Evolutionary conservation across 1,284 basidiomycete species (phyloP).

Genomic region (Singerocomus rubriflavus): DNA sequence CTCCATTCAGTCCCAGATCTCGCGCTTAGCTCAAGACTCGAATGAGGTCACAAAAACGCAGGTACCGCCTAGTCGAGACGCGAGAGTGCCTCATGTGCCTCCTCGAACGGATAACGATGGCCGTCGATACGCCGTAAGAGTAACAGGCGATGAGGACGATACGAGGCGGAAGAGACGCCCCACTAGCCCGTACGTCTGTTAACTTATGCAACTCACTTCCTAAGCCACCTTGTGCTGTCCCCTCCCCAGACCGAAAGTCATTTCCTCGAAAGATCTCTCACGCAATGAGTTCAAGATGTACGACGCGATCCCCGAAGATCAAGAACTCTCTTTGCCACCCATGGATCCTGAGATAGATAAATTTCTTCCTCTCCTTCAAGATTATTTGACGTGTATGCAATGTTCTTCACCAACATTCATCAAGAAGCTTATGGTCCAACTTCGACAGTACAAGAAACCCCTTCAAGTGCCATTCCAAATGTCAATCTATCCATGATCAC

Average conservation of each 20-base stretch:
- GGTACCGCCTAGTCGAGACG: slow-evolving; percentile 15
- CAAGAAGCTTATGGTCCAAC: slow-evolving; percentile 3
- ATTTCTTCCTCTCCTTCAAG: slow-evolving; percentile 66
- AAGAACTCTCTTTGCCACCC: slow-evolving; percentile 31
- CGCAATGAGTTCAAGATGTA: slow-evolving; percentile 59
- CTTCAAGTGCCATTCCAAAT: neutral
- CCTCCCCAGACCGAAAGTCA: slow-evolving; percentile 49
- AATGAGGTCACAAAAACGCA: slow-evolving; percentile 16
- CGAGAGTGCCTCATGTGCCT: slow-evolving; percentile 17
- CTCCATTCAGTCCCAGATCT: slow-evolving; percentile 46
- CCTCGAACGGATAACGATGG: slow-evolving; percentile 20
- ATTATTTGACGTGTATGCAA: slow-evolving; percentile 61
- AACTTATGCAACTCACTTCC: neutral
- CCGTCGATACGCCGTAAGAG: slow-evolving; percentile 26
- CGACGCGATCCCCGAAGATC: slow-evolving; percentile 57
- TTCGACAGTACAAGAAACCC: slow-evolving; percentile 25
- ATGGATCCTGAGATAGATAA: slow-evolving; percentile 67
- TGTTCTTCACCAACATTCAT: neutral
- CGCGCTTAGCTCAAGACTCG: slow-evolving; percentile 41
- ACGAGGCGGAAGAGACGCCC: slow-evolving; percentile 18
- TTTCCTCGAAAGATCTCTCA: slow-evolving; percentile 48
- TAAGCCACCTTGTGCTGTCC: neutral
- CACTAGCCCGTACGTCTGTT: slow-evolving; percentile 30
- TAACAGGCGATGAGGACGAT: slow-evolving; percentile 7
- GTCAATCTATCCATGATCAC: neutral